Conservation (phyloP, 1,139 yeast species). For the Hyphopichia fennica region DNA sequence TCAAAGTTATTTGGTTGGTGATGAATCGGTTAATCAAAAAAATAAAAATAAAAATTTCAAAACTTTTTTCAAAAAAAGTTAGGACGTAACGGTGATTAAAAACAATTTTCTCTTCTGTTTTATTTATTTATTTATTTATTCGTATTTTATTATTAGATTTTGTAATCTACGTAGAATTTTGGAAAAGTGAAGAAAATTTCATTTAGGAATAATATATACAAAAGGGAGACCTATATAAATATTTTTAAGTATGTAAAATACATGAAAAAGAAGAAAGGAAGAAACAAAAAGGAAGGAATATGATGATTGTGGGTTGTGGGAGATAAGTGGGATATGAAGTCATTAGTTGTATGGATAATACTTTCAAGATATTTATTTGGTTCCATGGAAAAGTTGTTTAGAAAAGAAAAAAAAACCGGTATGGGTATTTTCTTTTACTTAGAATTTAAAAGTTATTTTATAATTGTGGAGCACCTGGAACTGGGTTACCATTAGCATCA, state of each 20-base stretch:
- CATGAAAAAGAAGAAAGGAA: background rate
- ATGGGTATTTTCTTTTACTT: background rate
- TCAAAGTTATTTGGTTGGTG: slow-evolving; percentile 41
- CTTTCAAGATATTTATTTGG: background rate
- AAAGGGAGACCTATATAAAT: slow-evolving; percentile 4
- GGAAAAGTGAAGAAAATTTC: too few species aligned
- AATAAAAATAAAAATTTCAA: too few species aligned
- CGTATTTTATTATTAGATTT: background rate
- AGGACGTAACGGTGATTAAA: too few species aligned
- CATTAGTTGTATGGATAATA: background rate
- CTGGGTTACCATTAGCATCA: slow-evolving; percentile 81
- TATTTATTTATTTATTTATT: too few species aligned
- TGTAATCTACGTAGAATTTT: background rate
- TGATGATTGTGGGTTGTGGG: too few species aligned
- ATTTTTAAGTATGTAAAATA: background rate
- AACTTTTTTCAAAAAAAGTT: too few species aligned
- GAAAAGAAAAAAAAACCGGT: too few species aligned
- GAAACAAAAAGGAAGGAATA: background rate
- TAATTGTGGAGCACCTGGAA: slow-evolving; percentile 66
- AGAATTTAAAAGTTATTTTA: too few species aligned
- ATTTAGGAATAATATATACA: slow-evolving; percentile 12
- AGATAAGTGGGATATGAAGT: slow-evolving; percentile 6
- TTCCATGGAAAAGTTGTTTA: background rate
- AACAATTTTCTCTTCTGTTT: too few species aligned
- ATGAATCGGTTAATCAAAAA: too few species aligned